Evolutionary conservation across 2,329 filamentous ascomycete genomes (phyloP).

Genomic region (Cryoendolithus antarcticus): DNA sequence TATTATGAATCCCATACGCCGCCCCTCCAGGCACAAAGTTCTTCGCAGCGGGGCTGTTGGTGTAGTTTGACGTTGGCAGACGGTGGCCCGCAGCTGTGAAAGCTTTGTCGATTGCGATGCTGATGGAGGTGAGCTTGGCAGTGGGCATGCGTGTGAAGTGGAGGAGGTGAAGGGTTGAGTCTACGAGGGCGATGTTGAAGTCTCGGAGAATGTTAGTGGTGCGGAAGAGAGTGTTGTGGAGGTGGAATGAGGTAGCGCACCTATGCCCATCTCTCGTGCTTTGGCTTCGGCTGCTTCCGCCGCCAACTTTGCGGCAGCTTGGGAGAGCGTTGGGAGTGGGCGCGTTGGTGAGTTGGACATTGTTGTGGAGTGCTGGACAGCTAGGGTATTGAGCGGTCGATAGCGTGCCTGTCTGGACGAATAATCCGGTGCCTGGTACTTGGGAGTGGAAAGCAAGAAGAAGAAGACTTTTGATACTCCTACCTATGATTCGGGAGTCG

Average conservation of each 20-base stretch:
- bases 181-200: slow-evolving; percentile 39
- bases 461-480: too few relatives aligned
- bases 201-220: slow-evolving; percentile 21
- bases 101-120: slow-evolving; percentile 52
- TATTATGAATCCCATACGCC: slow-evolving; percentile 40
- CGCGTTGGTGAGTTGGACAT: slow-evolving; percentile 14
- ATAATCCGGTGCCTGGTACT: too few relatives aligned
- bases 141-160: slow-evolving; percentile 37
- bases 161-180: slow-evolving; percentile 33
- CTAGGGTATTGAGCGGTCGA: too few relatives aligned
- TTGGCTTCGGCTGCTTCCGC: slow-evolving; percentile 23
- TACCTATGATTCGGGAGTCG: too few relatives aligned
- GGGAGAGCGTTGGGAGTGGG: slow-evolving; percentile 21
- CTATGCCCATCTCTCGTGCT: slow-evolving; percentile 25
- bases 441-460: too few relatives aligned
- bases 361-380: not conserved
- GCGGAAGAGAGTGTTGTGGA: not conserved
- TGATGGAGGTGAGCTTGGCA: slow-evolving; percentile 42
- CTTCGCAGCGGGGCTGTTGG: slow-evolving; percentile 24
- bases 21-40: slow-evolving; percentile 41
- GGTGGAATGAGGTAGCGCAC: slow-evolving; percentile 9
- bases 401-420: too few relatives aligned
- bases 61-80: slow-evolving; percentile 39
- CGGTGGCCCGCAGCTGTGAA: slow-evolving; percentile 46
- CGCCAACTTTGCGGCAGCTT: slow-evolving; percentile 24